These are phyloP conservation scores for Mycena belliarum DNA, from an alignment of 768 basidiomycete species.

Conservation along the genomic window DNA sequence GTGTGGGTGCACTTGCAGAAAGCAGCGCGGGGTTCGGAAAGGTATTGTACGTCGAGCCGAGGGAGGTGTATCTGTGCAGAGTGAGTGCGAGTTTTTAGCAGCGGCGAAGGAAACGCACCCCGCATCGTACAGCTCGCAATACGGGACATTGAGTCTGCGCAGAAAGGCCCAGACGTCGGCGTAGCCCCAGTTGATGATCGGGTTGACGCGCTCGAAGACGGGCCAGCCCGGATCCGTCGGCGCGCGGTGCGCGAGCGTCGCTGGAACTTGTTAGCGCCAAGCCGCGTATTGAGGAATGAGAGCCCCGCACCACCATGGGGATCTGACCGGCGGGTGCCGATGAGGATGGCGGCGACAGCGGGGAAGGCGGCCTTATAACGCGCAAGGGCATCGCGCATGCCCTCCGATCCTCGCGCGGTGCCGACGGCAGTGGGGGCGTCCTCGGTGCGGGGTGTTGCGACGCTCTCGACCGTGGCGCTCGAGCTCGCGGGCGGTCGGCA, in stretches of 20 bases:
- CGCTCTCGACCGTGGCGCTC: conserved; percentile 58
- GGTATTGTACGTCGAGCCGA: conserved; percentile 95
- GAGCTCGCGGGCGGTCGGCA: conserved; percentile 44
- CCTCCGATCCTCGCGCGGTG: conserved; percentile 60
- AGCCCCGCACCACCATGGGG: conserved; percentile 96
- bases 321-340: conserved; percentile 87
- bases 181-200: conserved; percentile 96
- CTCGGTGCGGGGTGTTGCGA: conserved; percentile 37
- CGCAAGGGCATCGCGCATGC: conserved; percentile 79
- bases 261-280: no score
- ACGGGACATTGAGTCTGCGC: conserved; percentile 70
- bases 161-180: conserved; percentile 88
- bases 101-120: conserved; percentile 55
- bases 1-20: no score
- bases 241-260: conserved; percentile 66
- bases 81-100: no score
- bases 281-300: no score
- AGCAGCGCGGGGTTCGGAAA: conserved; percentile 88
- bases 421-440: conserved; percentile 41
- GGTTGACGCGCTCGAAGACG: conserved; percentile 85
- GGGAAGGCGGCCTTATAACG: conserved; percentile 69
- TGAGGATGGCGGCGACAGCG: conserved; percentile 75
- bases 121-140: conserved; percentile 87
- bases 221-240: conserved; percentile 94
- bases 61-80: conserved; percentile 82